Base-by-base conservation (phyloP, 805 yeast species). In the Saccharomycopsis guyanensis region DNA sequence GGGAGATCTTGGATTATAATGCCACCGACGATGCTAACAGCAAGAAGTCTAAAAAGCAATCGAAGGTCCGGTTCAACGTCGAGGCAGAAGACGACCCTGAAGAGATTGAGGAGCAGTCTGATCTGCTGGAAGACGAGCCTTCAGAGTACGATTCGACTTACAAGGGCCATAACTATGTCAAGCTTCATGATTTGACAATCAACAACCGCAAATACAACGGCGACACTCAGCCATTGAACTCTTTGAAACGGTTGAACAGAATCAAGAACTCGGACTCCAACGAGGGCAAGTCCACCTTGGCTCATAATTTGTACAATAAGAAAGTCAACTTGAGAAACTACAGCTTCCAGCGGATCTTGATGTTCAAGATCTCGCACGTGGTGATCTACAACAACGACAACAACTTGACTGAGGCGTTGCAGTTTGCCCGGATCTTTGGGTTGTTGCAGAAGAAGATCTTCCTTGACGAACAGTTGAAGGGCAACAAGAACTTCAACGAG, bases 391-490 rank as follows among this genome's bases (percentile, higher is more conserved):
- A 51, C 33, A 49, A 46, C 38, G 48, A 51, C 19, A 51, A 51
- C 36, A 43, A 51, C 33, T 13, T 36, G 10, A 42, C 20, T n/a
- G 50, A 49, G 19, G 31, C 38, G 4, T 12, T 40, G 18, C 37
- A 49, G 25, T 51, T 51, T 39, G 54, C 54, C n/a, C 45, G 46
- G 31, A 45, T 49, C 12, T 48, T 51, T 45, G 50, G 51, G 6
- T 40, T 45, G n/a, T 31, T 51, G 10, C 54, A 51, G 24, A 51
- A 51, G 31, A 45, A 46, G 29, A 49, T 51, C n/a, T 51, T 37
- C 20, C 33, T 51, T 10, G 40, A 46, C 7, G 54, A 51, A 35
- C 44, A 41, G 32, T 15, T 38, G 13, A 15, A 15, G n/a, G 22
- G 23, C 13, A 40, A 40, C 29, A 6, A 13, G 3, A 42, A 29